Evolutionary conservation across 345 rosid genomes (phyloP).

Genomic region (Salix koriyanagi): DNA sequence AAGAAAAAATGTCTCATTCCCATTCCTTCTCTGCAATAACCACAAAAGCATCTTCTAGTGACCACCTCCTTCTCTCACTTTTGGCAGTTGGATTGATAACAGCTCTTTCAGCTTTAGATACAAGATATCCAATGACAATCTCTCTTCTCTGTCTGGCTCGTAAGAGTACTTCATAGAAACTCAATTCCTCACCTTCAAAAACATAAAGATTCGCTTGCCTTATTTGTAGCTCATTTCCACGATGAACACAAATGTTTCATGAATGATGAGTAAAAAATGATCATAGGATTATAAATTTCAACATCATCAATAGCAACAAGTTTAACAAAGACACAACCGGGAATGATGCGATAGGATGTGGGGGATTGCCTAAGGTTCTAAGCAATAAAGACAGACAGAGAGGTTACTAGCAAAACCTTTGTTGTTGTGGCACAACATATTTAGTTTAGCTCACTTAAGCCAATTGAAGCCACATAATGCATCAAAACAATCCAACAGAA

Average conservation of each 20-base stretch:
- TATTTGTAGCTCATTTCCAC: slow-evolving; percentile 16
- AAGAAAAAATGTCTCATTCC: background rate
- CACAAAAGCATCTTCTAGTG: slow-evolving; percentile 47
- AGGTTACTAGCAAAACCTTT: no score
- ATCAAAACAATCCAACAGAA: no score
- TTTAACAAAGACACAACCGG: no score
- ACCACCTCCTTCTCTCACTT: slow-evolving; percentile 48
- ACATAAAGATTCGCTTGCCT: slow-evolving; percentile 58
- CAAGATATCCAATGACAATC: slow-evolving; percentile 61
- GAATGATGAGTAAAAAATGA: background rate
- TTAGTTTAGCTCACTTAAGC: no score
- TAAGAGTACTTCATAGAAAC: slow-evolving; percentile 56
- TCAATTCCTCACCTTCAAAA: slow-evolving; percentile 52
- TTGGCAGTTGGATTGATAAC: slow-evolving; percentile 55
- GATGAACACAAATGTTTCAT: background rate
- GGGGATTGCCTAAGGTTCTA: no score
- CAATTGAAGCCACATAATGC: no score
- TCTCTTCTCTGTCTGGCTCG: slow-evolving; percentile 59
- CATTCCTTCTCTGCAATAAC: slow-evolving; percentile 60
- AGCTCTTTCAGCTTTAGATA: slow-evolving; percentile 52
- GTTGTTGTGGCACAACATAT: no score
- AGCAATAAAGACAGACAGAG: no score
- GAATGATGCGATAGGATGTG: no score
- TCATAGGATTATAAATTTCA: background rate
- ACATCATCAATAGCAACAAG: background rate